Percentiles rank a stretch among this genome's conserved stretches.
phyloP scores from a whole-genome alignment of 257 asterid genomes.

The Linderniella brevidens region DNA sequence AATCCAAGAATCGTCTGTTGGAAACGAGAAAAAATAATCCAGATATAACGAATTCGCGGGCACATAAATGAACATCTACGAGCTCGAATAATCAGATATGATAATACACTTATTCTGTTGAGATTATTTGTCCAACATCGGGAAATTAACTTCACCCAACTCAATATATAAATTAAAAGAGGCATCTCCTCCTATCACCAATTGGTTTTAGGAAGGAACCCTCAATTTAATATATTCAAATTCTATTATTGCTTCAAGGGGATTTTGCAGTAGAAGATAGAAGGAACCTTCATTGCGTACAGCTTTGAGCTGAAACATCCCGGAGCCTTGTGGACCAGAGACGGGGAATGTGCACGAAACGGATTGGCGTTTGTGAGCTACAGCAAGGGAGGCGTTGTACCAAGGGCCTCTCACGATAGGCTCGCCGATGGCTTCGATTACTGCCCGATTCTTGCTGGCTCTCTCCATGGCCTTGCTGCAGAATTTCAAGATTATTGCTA shows the following conservation, averaged over 20 bases:
- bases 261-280: not conserved
- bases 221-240: too few relatives aligned
- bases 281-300: slow-evolving; percentile 65
- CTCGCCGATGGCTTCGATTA: slow-evolving; percentile 75
- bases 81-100: too few relatives aligned
- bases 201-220: too few relatives aligned
- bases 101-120: too few relatives aligned
- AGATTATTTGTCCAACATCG: too few relatives aligned
- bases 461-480: slow-evolving; percentile 94
- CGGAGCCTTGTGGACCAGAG: slow-evolving; percentile 88
- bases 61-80: not conserved
- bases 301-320: slow-evolving; percentile 83
- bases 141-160: too few relatives aligned
- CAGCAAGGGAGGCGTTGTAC: slow-evolving; percentile 94
- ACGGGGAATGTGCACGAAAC: slow-evolving; percentile 92
- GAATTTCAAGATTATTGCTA: slow-evolving; percentile 5
- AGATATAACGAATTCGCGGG: not conserved
- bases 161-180: too few relatives aligned
- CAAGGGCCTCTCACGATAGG: slow-evolving; percentile 93
- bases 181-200: too few relatives aligned
- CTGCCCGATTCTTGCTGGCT: slow-evolving; percentile 51
- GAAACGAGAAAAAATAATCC: not conserved
- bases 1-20: slow-evolving; percentile 44
- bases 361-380: slow-evolving; percentile 77
- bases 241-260: not conserved